Evolutionary conservation across 352 stramenopile species (phyloP).

Genomic region (Nothophytophthora sp.): DNA sequence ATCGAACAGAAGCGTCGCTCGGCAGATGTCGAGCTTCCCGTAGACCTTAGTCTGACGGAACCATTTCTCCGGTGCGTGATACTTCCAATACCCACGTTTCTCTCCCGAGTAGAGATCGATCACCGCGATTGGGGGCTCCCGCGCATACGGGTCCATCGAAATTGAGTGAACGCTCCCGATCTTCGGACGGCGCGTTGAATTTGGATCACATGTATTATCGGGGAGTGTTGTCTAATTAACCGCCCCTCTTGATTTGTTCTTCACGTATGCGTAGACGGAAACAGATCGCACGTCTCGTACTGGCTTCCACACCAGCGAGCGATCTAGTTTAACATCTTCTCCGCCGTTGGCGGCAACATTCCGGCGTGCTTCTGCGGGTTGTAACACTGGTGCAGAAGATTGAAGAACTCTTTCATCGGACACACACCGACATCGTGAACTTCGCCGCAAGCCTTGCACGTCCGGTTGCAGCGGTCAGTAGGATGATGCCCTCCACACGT

Average conservation of each 20-base stretch:
- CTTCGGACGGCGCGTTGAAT: too few relatives aligned
- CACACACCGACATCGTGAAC: background rate
- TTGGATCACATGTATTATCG: too few relatives aligned
- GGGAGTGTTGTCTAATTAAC: background rate
- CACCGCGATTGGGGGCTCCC: background rate
- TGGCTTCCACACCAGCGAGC: background rate
- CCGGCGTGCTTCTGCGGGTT: constrained; percentile 2
- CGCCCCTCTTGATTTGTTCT: background rate
- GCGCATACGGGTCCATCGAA: too few relatives aligned
- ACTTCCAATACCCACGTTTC: constrained; percentile 13
- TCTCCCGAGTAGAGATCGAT: constrained; percentile 6
- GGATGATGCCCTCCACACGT: constrained; percentile 3
- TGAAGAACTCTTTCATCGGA: constrained; percentile 4
- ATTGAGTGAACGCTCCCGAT: too few relatives aligned
- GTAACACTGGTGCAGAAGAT: constrained; percentile 1
- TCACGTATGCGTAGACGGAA: background rate
- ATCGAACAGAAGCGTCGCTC: constrained; percentile 20
- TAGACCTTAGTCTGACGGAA: constrained; percentile 7
- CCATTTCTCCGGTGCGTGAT: constrained; percentile 4
- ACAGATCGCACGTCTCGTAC: background rate
- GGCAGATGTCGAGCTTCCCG: constrained; percentile 9
- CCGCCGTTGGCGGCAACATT: background rate
- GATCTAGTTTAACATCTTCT: constrained; percentile 11
- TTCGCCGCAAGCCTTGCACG: background rate
- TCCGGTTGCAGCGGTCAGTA: constrained; percentile 1